Evolutionary conservation across 108 stramenopile species (phyloP).

Genomic region (Aureococcus anophagefferens): DNA sequence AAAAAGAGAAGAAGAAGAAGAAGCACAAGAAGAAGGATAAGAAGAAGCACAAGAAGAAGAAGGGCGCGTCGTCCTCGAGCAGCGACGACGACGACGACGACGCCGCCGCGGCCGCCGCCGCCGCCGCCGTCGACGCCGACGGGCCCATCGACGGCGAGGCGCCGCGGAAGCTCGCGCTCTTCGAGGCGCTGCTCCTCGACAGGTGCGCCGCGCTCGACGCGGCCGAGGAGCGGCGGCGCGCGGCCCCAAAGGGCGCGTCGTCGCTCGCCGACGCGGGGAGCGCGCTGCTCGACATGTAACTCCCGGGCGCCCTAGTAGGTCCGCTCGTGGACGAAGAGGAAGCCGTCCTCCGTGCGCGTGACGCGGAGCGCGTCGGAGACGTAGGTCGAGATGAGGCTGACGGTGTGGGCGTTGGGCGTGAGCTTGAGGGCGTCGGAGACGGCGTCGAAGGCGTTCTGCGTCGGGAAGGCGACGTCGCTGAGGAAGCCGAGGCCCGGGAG

Average conservation of each 20-base stretch:
- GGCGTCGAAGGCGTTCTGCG: background rate
- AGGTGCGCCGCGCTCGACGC: no score
- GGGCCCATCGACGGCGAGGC: background rate
- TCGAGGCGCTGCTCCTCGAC: background rate
- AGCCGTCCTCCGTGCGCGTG: background rate
- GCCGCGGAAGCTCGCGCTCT: background rate
- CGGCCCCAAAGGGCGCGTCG: no score
- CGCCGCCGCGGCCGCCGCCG: background rate
- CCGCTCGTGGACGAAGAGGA: background rate
- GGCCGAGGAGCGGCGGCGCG: no score
- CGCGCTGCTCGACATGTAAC: no score
- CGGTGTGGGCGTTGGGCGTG: background rate
- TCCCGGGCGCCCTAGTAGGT: no score
- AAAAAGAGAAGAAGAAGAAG: background rate
- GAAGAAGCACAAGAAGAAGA: background rate
- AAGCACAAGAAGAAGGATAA: background rate
- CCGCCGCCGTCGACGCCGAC: background rate
- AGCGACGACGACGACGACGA: background rate
- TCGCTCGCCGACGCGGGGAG: no score
- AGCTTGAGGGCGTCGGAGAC: background rate
- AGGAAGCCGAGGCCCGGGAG: background rate
- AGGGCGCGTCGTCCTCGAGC: background rate
- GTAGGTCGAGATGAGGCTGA: background rate
- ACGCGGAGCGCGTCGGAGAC: background rate
- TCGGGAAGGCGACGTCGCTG: background rate